Evolutionary conservation across 2,329 filamentous ascomycete genomes (phyloP).

Genomic region (Claviceps lovelessii): DNA sequence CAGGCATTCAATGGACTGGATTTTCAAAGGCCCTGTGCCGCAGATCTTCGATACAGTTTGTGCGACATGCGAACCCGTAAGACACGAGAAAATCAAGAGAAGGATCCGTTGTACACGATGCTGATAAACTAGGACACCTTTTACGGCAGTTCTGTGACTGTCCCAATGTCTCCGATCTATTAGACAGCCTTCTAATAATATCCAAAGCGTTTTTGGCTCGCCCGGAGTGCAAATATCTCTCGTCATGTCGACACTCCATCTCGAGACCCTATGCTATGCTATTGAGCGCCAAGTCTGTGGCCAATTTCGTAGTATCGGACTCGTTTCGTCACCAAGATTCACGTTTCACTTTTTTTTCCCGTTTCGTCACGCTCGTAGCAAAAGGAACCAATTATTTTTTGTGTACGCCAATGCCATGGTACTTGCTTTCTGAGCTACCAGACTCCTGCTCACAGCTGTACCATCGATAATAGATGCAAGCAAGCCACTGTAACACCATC

Average conservation of each 20-base stretch:
- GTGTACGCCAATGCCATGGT: conserved; percentile 35
- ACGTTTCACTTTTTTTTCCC: conserved; percentile 7
- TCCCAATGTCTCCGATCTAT: no score
- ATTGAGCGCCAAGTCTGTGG: not conserved
- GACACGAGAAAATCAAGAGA: not conserved
- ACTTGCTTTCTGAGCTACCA: conserved; percentile 34
- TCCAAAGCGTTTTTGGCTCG: no score
- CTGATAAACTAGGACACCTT: not conserved
- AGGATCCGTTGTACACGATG: not conserved
- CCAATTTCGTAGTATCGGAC: not conserved
- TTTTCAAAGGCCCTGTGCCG: no score
- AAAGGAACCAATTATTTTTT: conserved; percentile 49
- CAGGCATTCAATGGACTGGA: no score
- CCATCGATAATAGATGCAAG: conserved; percentile 43
- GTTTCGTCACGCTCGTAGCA: conserved; percentile 3
- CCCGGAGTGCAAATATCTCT: not conserved
- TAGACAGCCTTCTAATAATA: no score
- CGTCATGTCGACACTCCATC: not conserved
- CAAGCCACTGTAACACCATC: conserved; percentile 50
- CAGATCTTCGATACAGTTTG: not conserved
- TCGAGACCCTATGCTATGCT: not conserved
- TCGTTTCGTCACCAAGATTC: no score
- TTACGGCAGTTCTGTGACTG: not conserved
- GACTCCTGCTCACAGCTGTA: conserved; percentile 33
- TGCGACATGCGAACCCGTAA: not conserved